phyloP scores from a whole-genome alignment of 441 rosid genomes.

The Daphne laureola region DNA sequence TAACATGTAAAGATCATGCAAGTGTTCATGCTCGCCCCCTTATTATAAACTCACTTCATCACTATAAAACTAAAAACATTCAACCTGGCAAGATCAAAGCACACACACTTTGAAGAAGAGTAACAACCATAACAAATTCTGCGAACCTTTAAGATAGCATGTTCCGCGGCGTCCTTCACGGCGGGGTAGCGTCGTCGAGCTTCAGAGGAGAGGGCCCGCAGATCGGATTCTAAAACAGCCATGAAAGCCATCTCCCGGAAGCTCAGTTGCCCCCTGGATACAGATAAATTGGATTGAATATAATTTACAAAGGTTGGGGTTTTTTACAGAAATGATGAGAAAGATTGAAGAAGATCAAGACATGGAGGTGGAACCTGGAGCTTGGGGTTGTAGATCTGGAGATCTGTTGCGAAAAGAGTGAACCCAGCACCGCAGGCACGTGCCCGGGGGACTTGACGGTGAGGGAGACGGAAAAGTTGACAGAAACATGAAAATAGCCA shows the following conservation, averaged over 20 bases:
- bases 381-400: background rate
- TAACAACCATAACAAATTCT: too few relatives aligned
- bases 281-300: too few relatives aligned
- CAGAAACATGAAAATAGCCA: too few relatives aligned
- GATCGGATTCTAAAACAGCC: slow-evolving; percentile 95
- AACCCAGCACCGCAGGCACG: too few relatives aligned
- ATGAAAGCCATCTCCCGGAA: slow-evolving; percentile 73
- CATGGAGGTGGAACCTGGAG: background rate
- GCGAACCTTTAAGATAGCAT: slow-evolving; percentile 79
- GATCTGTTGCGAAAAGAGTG: background rate
- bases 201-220: slow-evolving; percentile 93
- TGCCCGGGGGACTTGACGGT: too few relatives aligned
- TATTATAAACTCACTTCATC: too few relatives aligned
- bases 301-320: slow-evolving; percentile 7
- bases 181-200: slow-evolving; percentile 92
- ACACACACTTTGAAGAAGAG: too few relatives aligned
- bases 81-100: too few relatives aligned
- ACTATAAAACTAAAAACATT: too few relatives aligned
- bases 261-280: slow-evolving; percentile 2
- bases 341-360: slow-evolving; percentile 14
- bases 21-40: too few relatives aligned
- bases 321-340: slow-evolving; percentile 4
- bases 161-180: slow-evolving; percentile 92
- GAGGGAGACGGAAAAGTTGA: too few relatives aligned
- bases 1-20: too few relatives aligned